Conservation (phyloP, 1,139 yeast species). For the Nakaseomyces glabratus region DNA sequence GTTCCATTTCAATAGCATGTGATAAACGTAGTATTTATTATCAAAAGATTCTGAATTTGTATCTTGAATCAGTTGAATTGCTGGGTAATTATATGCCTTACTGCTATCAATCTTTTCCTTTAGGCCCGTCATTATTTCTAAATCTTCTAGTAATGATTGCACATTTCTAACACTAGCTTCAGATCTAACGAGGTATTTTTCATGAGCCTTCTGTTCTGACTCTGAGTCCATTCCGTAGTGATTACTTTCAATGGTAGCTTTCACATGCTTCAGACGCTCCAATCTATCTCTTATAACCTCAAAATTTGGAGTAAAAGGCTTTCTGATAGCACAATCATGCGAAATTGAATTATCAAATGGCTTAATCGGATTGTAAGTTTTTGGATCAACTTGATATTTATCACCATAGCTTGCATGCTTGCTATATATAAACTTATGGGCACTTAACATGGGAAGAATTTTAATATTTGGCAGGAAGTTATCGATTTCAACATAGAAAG, state of each 20-base stretch:
- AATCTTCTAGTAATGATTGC: slow-evolving; percentile 36
- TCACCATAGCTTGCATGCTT: slow-evolving; percentile 49
- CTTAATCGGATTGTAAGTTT: slow-evolving; percentile 27
- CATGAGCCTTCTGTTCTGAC: slow-evolving; percentile 14
- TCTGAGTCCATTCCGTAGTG: slow-evolving; percentile 8
- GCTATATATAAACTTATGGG: slow-evolving; percentile 72
- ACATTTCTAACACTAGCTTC: slow-evolving; percentile 26
- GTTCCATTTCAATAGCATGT: slow-evolving; percentile 73
- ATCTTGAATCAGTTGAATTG: slow-evolving; percentile 23
- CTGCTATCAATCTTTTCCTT: slow-evolving; percentile 3
- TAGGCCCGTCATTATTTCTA: slow-evolving; percentile 10
- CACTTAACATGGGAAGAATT: slow-evolving; percentile 54
- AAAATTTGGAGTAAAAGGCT: slow-evolving; percentile 18
- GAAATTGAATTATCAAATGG: slow-evolving; percentile 42
- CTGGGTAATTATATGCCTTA: slow-evolving; percentile 13
- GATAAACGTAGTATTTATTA: slow-evolving; percentile 72
- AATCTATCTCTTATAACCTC: slow-evolving; percentile 22
- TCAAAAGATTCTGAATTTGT: slow-evolving; percentile 37
- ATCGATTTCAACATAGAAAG: slow-evolving; percentile 37
- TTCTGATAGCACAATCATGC: slow-evolving; percentile 58
- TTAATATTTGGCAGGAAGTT: slow-evolving; percentile 46
- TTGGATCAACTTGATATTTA: slow-evolving; percentile 32
- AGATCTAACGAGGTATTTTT: slow-evolving; percentile 19
- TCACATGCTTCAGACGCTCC: slow-evolving; percentile 19
- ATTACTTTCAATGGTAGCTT: slow-evolving; percentile 17